Conservation (phyloP, 768 basidiomycete genomes). For the Cystobasidium onofrii region DNA sequence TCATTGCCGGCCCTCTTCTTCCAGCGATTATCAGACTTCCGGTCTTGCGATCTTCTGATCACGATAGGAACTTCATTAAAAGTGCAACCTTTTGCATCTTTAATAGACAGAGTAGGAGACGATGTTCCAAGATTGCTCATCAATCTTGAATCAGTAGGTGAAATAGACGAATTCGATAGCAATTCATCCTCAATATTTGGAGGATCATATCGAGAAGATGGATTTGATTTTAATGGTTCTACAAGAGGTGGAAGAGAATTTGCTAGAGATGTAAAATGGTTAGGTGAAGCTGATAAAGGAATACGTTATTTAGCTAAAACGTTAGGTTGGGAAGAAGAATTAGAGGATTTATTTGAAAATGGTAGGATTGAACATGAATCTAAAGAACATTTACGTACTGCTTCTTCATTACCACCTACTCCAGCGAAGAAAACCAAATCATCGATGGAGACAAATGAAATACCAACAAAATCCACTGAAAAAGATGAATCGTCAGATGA, state of each 20-base stretch:
- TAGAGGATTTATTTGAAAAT: constrained; percentile 4
- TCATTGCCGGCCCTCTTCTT: constrained; percentile 64
- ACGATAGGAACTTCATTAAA: constrained; percentile 84
- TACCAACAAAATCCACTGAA: not conserved
- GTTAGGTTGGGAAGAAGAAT: constrained; percentile 28
- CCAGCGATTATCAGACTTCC: constrained; percentile 52
- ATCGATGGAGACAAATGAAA: not conserved
- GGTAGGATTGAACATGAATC: constrained; percentile 3
- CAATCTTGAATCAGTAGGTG: constrained; percentile 73
- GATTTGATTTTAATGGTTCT: constrained; percentile 28
- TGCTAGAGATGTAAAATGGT: constrained; percentile 25
- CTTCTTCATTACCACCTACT: not conserved
- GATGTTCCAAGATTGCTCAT: constrained; percentile 74
- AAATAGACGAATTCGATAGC: constrained; percentile 38
- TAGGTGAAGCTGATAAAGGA: constrained; percentile 28
- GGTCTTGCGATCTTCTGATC: constrained; percentile 72
- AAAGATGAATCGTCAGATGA: no score
- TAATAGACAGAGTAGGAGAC: constrained; percentile 55
- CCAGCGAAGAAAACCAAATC: not conserved
- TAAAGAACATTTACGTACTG: not conserved
- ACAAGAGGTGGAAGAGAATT: constrained; percentile 23
- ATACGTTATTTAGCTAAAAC: constrained; percentile 4
- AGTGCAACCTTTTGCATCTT: constrained; percentile 63
- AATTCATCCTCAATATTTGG: constrained; percentile 1
- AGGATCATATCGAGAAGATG: constrained; percentile 16